Evolutionary conservation across 495 filamentous ascomycete species (phyloP).

Genomic region (Mytilinidion resinicola): DNA sequence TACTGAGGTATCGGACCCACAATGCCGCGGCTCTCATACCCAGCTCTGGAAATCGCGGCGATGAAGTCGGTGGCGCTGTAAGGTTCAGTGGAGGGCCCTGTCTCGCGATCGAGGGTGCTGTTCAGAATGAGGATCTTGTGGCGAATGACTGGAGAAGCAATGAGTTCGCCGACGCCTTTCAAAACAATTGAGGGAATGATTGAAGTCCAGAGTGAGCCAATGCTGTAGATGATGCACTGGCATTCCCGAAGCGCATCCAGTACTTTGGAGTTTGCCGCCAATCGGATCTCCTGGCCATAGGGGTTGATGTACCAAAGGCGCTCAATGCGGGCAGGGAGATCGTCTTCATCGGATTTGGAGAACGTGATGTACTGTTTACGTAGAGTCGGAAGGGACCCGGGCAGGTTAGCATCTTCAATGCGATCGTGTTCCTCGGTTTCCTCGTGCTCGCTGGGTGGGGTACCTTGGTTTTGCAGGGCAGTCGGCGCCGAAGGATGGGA

Average conservation of each 20-base stretch:
- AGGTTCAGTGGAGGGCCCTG: slow-evolving; percentile 53
- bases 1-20: slow-evolving; percentile 12
- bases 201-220: slow-evolving; percentile 71
- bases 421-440: slow-evolving; percentile 36
- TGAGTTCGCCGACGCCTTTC: slow-evolving; percentile 53
- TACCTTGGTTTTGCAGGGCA: slow-evolving; percentile 32
- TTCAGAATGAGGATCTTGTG: slow-evolving; percentile 86
- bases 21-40: slow-evolving; percentile 43
- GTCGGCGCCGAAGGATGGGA: slow-evolving; percentile 66
- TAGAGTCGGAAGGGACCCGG: slow-evolving; percentile 72
- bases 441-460: slow-evolving; percentile 6
- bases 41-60: slow-evolving; percentile 64
- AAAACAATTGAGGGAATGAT: slow-evolving; percentile 72
- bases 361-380: slow-evolving; percentile 74
- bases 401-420: slow-evolving; percentile 82
- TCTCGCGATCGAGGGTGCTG: slow-evolving; percentile 76
- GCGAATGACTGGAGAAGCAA: slow-evolving; percentile 40
- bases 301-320: slow-evolving; percentile 97
- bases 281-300: slow-evolving; percentile 85
- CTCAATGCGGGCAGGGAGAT: slow-evolving; percentile 68
- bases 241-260: slow-evolving; percentile 56
- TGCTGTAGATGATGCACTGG: slow-evolving; percentile 74
- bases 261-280: slow-evolving; percentile 71
- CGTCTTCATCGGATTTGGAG: slow-evolving; percentile 63
- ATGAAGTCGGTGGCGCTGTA: slow-evolving; percentile 75